Base-by-base conservation (phyloP, 495 filamentous ascomycete species). In the Achaetomiella virescens region DNA sequence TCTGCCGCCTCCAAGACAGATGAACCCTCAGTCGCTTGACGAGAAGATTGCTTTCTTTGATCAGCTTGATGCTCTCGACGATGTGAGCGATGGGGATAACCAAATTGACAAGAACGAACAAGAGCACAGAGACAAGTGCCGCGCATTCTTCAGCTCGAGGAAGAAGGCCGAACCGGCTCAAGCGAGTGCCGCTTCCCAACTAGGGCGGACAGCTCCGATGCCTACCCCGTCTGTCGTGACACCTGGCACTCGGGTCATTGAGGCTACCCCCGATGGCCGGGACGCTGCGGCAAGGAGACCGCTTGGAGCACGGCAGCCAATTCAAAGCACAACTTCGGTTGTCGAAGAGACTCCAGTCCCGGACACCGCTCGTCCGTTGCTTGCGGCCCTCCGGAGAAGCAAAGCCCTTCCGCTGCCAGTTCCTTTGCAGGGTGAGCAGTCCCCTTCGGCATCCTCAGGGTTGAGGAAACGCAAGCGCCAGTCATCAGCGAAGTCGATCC, bases 391-490 rank as follows among this genome's bases (percentile, higher is more conserved):
- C 9, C 52, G 51, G 24, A 59, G 58, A 41, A 68, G 63, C 41
- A 48, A 55, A 12, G 67, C 70, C 1, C 45, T 61, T 10, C 66
- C 66, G 0, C n/a, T 57, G 1, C 33, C 63, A 3, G 15, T 14
- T 8, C 33, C 57, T 2, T 44, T 60, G 10, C 6, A 22, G 10
- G 10, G 12, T 42, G 56, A 65, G 0, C 53, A 61, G 47, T 66
- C 67, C 2, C 57, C 65, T 6, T 68, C 65, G 0, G 40, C 57
- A 7, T 38, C 11, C n/a, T 48, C 62, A 17, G 47, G 42, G 14
- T 62, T 66, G 61, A 67, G 63, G 44, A 85, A 85, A 60, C 69
- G 81, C 48, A 86, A 83, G 61, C 67, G 68, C 64, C 64, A 52
- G 48, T 66, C 49, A 10, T 52, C 62, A 2, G 27, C 61, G 6